These are phyloP conservation scores for Nakataea oryzae DNA, from an alignment of 2,329 filamentous ascomycete species.

Conservation along the genomic window DNA sequence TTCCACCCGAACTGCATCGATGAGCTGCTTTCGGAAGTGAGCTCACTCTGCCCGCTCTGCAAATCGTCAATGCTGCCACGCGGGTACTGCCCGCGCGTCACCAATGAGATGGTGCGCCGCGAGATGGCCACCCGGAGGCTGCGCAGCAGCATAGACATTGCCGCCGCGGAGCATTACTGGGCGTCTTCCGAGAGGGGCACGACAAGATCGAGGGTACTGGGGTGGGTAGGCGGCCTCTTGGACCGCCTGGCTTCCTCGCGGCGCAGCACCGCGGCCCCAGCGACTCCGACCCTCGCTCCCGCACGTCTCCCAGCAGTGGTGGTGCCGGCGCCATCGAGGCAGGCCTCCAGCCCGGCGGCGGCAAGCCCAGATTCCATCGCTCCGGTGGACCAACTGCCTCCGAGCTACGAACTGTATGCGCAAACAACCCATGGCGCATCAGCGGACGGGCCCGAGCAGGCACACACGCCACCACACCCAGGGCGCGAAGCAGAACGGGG, in stretches of 20 bases:
- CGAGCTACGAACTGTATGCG: not conserved
- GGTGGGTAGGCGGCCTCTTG: conserved; percentile 12
- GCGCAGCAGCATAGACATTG: conserved; percentile 39
- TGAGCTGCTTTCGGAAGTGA: conserved; percentile 65
- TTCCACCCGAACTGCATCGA: conserved; percentile 92
- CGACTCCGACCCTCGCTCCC: not conserved
- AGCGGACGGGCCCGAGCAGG: not conserved
- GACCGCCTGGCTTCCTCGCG: conserved; percentile 9
- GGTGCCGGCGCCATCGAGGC: not conserved
- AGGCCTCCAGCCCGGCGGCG: too few relatives aligned
- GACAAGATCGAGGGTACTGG: conserved; percentile 3
- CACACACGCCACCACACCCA: too few relatives aligned
- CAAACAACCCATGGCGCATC: too few relatives aligned
- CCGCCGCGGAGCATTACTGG: too few relatives aligned
- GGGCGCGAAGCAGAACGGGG: not conserved
- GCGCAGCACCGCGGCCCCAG: conserved; percentile 1
- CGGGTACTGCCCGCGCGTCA: conserved; percentile 59
- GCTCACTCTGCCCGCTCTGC: conserved; percentile 84
- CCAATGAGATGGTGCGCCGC: conserved; percentile 76
- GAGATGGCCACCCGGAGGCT: conserved; percentile 59
- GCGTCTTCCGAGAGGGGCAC: too few relatives aligned
- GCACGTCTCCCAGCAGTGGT: not conserved
- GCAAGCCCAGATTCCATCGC: not conserved
- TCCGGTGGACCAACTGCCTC: not conserved
- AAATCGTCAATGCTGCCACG: conserved; percentile 70